Evolutionary conservation across 2,329 filamentous ascomycete genomes (phyloP), one percentile per base, ranked within the genome.

Genomic region (Colletotrichum coccodes): DNA sequence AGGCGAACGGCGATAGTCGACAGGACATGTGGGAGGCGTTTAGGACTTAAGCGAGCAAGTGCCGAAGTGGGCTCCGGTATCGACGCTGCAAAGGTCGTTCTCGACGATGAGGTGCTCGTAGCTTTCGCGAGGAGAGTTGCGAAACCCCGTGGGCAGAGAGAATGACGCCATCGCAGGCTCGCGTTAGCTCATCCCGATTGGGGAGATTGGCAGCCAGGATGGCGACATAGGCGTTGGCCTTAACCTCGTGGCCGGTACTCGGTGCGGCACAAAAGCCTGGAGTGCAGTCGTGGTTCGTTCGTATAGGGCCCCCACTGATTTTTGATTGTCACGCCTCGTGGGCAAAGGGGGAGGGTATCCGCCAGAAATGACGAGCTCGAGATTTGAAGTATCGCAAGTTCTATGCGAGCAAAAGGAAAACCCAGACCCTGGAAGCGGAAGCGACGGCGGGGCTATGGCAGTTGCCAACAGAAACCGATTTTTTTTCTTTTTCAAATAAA

Each of bases 131-230:
- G 38, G 14, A 16, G 61, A 47, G 26, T 47, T 18, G 46, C 26
- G 21, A 32, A 11, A 38, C 28, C 14, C 23, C 28, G 54, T 34
- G 40, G 28, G 54, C 54, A 18, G 54, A 58, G 40, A 34, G 32
- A 60, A 69, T 69, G 61, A 69, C 66, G 66, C 66, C 66, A 69
- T 69, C 28, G 56, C 56, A 69, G 47, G 61, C 61, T 66, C 61
- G 61, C 66, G 54, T 69, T 69, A 57, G 66, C 66, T 69, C 66
- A 69, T 69, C 66, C 61, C 32, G 28, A 69, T 66, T 66, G 30
- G 66, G 66, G 61, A 60, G 66, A 69, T 69, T 66, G 66, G 54
- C 66, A 30, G 56, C 66, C 61, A 69, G 66, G 66, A 69, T 66
- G 18, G 66, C 62, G 49, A 69, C 61, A 65, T 60, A 56, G 54